Evolutionary conservation across 495 filamentous ascomycete species (phyloP).

Genomic region (Aspergillus saccharolyticus): DNA sequence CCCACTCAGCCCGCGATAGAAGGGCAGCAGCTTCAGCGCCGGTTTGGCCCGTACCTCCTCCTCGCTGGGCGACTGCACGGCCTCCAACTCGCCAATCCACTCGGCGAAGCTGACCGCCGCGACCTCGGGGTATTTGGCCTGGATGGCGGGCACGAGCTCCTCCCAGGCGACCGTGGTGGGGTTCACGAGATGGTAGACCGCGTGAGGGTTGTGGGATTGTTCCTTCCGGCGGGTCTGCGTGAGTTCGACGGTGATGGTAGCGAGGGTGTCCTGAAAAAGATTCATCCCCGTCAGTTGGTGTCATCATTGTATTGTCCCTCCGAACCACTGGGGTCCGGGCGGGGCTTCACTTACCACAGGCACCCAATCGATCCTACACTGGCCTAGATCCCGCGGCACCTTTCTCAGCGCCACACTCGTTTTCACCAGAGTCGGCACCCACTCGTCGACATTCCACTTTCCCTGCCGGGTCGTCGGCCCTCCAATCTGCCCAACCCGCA

Average conservation of each 20-base stretch:
- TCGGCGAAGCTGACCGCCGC: conserved; percentile 11
- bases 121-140: not conserved
- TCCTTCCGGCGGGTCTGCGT: conserved; percentile 7
- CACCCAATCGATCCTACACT: conserved; percentile 13
- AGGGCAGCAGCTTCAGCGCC: conserved; percentile 25
- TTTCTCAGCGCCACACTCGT: conserved; percentile 19
- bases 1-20: conserved; percentile 17
- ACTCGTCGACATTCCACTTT: conserved; percentile 33
- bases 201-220: not conserved
- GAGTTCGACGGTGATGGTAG: conserved; percentile 13
- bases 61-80: conserved; percentile 5
- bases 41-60: conserved; percentile 16
- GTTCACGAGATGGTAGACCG: conserved; percentile 26
- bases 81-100: conserved; percentile 19
- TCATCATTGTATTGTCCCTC: no score
- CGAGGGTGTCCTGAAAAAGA: conserved; percentile 10
- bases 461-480: conserved; percentile 37
- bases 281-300: no score
- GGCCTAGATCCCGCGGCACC: conserved; percentile 9
- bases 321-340: no score
- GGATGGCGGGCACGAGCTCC: conserved; percentile 13
- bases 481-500: conserved; percentile 54
- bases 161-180: conserved; percentile 17
- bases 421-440: conserved; percentile 28
- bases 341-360: conserved; percentile 11